These are phyloP conservation scores for Kwoniella dejecticola DNA, from an alignment of 768 basidiomycete species.

Conservation along the genomic window DNA sequence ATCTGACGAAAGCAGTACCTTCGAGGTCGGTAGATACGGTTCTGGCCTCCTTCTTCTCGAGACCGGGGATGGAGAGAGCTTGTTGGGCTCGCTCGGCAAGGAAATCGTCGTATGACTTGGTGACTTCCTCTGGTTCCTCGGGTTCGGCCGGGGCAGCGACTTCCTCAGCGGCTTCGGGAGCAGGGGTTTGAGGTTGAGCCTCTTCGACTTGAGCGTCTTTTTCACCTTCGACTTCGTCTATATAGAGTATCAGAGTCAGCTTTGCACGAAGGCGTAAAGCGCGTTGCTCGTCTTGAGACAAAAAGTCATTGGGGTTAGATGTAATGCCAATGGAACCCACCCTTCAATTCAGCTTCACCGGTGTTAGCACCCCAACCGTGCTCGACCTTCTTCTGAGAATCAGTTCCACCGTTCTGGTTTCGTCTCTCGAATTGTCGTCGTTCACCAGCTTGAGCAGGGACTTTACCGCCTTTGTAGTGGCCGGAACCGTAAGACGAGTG, in stretches of 20 bases:
- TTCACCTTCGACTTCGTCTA: conserved; percentile 71
- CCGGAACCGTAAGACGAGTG: conserved; percentile 59
- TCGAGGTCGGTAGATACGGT: conserved; percentile 65
- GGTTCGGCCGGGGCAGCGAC: conserved; percentile 44
- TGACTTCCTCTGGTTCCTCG: conserved; percentile 61
- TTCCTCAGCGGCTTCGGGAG: conserved; percentile 61
- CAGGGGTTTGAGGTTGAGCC: conserved; percentile 67
- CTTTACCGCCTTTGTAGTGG: conserved; percentile 56
- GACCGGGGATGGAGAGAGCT: conserved; percentile 52
- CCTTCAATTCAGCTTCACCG: conserved; percentile 70
- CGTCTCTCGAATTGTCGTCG: conserved; percentile 74
- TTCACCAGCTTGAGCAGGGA: conserved; percentile 60
- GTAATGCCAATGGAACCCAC: conserved; percentile 38
- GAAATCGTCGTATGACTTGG: conserved; percentile 91
- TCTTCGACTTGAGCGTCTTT: conserved; percentile 75
- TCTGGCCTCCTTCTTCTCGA: conserved; percentile 79
- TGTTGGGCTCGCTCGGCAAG: conserved; percentile 66
- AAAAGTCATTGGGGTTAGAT: no score
- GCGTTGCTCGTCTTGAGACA: no score
- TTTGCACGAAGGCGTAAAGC: no score
- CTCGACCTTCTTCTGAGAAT: conserved; percentile 92
- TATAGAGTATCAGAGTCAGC: not conserved
- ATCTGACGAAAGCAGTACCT: conserved; percentile 72
- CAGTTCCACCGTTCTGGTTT: conserved; percentile 58
- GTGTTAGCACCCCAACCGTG: conserved; percentile 95